phyloP scores from a whole-genome alignment of 345 rosid genomes.

The Ricinus communis region DNA sequence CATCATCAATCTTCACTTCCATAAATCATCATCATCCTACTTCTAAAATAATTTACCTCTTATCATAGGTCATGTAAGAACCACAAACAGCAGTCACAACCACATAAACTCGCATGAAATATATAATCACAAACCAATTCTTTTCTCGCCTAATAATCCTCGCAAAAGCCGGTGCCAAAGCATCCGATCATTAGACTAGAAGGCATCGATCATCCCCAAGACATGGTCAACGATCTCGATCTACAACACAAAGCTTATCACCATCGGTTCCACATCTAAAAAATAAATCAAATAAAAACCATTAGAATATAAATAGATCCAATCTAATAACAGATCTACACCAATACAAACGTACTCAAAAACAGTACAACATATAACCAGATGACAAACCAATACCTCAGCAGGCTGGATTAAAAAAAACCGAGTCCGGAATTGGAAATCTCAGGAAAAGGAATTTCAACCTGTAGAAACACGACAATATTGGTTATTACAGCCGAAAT shows the following conservation, averaged over 20 bases:
- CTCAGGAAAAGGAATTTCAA: background rate
- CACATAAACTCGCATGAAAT: background rate
- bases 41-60: background rate
- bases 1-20: background rate
- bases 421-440: background rate
- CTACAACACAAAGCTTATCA: no score
- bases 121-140: background rate
- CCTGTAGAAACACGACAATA: background rate
- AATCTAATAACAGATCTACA: background rate
- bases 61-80: no score
- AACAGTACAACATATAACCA: no score
- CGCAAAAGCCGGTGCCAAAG: background rate
- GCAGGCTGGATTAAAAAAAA: background rate
- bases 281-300: background rate
- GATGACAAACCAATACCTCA: background rate
- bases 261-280: background rate
- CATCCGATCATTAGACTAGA: background rate
- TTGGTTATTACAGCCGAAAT: no score
- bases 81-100: background rate
- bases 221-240: background rate
- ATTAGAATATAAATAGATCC: background rate
- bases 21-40: background rate
- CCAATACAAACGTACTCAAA: background rate
- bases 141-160: background rate
- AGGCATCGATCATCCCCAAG: background rate